phyloP scores from a whole-genome alignment of 2,329 filamentous ascomycete genomes.

The Pleomassaria siparia region DNA sequence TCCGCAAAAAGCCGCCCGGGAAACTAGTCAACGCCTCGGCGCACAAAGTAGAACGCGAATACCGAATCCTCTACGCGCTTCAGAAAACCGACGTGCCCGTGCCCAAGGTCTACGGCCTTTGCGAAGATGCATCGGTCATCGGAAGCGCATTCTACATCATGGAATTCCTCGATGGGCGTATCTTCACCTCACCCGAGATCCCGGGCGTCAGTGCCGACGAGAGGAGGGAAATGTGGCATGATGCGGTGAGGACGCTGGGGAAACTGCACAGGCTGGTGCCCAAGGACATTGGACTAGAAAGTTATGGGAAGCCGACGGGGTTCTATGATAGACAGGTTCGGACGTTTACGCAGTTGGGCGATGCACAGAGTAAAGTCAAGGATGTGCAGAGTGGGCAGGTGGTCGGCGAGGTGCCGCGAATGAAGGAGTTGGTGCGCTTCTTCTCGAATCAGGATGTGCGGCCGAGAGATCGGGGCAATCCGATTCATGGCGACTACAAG shows the following conservation, averaged over 20 bases:
- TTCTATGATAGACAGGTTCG: conserved; percentile 83
- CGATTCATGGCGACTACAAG: conserved; percentile 94
- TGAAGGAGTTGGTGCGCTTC: conserved; percentile 47
- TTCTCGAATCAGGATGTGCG: conserved; percentile 67
- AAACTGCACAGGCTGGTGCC: conserved; percentile 75
- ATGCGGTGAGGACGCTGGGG: conserved; percentile 76
- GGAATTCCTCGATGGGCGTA: conserved; percentile 87
- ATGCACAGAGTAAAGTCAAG: conserved; percentile 68
- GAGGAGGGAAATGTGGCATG: conserved; percentile 76
- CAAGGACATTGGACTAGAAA: conserved; percentile 63
- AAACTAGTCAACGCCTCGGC: conserved; percentile 86
- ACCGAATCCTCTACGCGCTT: conserved; percentile 80
- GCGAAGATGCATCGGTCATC: conserved; percentile 73
- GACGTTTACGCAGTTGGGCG: conserved; percentile 77
- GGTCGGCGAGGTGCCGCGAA: conserved; percentile 76
- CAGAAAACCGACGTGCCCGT: conserved; percentile 77
- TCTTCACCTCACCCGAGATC: conserved; percentile 81
- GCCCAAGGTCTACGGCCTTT: conserved; percentile 77
- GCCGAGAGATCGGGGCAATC: conserved; percentile 71
- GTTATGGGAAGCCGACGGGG: conserved; percentile 68
- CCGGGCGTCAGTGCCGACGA: conserved; percentile 68
- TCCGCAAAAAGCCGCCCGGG: conserved; percentile 93
- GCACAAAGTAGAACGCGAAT: conserved; percentile 91
- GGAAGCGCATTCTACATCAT: conserved; percentile 94
- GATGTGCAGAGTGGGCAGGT: conserved; percentile 75